These are phyloP conservation scores for Populus ilicifolia DNA, from an alignment of 345 rosid genomes.

Conservation along the genomic window DNA sequence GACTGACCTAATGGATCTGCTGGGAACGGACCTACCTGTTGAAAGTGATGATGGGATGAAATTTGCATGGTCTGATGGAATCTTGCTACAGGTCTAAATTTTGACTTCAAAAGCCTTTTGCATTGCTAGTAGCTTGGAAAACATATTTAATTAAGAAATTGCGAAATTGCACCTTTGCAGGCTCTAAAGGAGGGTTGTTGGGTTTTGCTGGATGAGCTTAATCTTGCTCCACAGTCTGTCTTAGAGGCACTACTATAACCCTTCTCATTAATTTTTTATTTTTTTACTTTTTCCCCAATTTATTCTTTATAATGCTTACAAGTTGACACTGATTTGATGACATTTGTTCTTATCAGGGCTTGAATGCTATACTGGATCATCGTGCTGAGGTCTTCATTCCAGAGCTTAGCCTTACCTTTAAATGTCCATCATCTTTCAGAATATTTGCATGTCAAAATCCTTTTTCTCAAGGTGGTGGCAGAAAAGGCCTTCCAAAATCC, in stretches of 20 bases:
- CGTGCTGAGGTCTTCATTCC: slow-evolving; percentile 95
- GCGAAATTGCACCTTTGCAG: slow-evolving; percentile 32
- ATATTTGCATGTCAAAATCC: slow-evolving; percentile 98
- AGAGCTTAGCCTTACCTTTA: slow-evolving; percentile 74
- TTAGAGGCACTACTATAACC: slow-evolving; percentile 51
- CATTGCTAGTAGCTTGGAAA: not conserved
- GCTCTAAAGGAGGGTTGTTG: slow-evolving; percentile 95
- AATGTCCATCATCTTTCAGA: slow-evolving; percentile 76
- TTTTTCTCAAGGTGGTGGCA: slow-evolving; percentile 92
- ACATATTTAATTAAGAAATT: not conserved
- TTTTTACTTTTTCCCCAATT: not conserved
- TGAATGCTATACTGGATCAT: slow-evolving; percentile 95
- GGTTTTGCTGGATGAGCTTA: slow-evolving; percentile 95
- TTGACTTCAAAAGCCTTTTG: slow-evolving; percentile 1
- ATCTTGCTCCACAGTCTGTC: slow-evolving; percentile 98
- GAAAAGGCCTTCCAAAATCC: slow-evolving; percentile 95
- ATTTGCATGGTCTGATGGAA: slow-evolving; percentile 98
- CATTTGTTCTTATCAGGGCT: slow-evolving; percentile 47
- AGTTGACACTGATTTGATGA: not conserved
- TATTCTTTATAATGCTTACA: not conserved
- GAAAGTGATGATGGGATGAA: slow-evolving; percentile 84
- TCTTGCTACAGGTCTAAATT: slow-evolving; percentile 67
- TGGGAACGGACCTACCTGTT: slow-evolving; percentile 91
- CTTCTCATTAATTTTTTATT: not conserved
- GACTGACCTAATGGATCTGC: slow-evolving; percentile 98